Percentiles rank a stretch among this genome's conserved stretches.
phyloP scores from a whole-genome alignment of 345 rosid genomes.

The Lagerstroemia speciosa region DNA sequence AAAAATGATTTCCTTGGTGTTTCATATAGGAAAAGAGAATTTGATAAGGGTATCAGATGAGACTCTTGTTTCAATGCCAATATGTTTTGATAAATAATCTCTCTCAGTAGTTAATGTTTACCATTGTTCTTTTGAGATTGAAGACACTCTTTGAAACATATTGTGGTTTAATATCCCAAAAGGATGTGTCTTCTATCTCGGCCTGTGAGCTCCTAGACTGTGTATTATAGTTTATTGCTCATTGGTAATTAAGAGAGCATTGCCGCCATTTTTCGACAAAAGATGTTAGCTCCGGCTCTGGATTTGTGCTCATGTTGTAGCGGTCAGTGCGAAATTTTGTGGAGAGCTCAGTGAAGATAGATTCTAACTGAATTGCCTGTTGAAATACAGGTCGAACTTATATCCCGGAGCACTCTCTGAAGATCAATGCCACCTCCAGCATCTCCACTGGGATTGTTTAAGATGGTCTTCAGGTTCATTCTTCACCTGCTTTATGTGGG shows the following conservation, averaged over 20 bases:
- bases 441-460: constrained; percentile 64
- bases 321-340: neutral
- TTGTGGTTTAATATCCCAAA: too few species aligned
- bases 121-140: too few species aligned
- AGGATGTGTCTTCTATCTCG: too few species aligned
- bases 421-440: constrained; percentile 90
- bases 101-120: too few species aligned
- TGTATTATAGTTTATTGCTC: too few species aligned
- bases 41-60: neutral
- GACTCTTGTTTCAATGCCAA: neutral
- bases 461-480: neutral
- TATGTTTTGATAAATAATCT: neutral
- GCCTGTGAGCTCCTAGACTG: too few species aligned
- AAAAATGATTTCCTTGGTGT: too few species aligned
- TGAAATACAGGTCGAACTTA: constrained; percentile 64
- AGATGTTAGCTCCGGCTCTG: too few species aligned
- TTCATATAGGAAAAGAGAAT: neutral
- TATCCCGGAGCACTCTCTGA: constrained; percentile 77
- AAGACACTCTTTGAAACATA: neutral
- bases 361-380: neutral
- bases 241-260: too few species aligned
- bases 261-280: too few species aligned
- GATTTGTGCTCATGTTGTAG: neutral
- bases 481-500: neutral
- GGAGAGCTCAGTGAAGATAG: neutral